Evolutionary conservation across 73 alveolate genomes (phyloP).

Genomic region (Stentor coeruleus): DNA sequence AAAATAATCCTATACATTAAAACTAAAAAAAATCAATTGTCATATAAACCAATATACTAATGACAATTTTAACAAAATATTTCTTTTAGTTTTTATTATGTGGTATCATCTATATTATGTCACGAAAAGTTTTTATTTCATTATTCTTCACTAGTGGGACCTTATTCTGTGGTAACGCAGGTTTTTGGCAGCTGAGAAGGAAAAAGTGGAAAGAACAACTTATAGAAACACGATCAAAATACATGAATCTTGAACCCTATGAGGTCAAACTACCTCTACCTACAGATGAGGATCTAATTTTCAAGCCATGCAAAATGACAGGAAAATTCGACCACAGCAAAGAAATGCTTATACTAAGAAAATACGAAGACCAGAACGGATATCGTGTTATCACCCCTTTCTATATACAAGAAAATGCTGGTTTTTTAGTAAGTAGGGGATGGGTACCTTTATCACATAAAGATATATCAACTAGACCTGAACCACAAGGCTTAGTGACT

Average conservation of each 20-base stretch:
- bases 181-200: slow-evolving; percentile 11
- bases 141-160: background rate
- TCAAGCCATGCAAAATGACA: background rate
- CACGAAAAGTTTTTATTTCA: background rate
- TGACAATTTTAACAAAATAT: too few species aligned
- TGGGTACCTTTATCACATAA: background rate
- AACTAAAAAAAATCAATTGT: too few species aligned
- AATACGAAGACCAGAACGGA: background rate
- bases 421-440: background rate
- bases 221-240: background rate
- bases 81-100: too few species aligned
- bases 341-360: slow-evolving; percentile 18
- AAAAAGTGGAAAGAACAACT: slow-evolving; percentile 17
- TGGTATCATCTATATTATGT: too few species aligned
- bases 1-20: too few species aligned
- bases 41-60: too few species aligned
- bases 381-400: slow-evolving; percentile 1
- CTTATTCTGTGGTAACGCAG: background rate
- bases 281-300: background rate
- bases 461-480: background rate
- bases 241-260: background rate
- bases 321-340: slow-evolving; percentile 26
- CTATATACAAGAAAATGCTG: background rate
- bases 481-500: background rate
- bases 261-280: background rate